phyloP scores from a whole-genome alignment of 768 basidiomycete species.

The Russula ochroleuca region DNA sequence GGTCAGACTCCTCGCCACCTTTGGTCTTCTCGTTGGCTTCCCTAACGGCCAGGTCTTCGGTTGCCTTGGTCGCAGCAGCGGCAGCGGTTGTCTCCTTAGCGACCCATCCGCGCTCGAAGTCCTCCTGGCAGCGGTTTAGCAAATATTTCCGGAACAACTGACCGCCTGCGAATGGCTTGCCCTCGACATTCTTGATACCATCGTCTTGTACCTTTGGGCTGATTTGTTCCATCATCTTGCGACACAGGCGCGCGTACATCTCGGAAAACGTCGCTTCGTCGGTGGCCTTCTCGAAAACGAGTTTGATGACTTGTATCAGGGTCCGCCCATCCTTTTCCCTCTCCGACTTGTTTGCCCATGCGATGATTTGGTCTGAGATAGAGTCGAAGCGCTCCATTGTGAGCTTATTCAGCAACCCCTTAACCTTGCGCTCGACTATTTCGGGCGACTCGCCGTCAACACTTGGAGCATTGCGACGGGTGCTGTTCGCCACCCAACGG shows the following conservation, averaged over 20 bases:
- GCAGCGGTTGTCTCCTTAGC: conserved; percentile 82
- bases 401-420: conserved; percentile 86
- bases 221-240: conserved; percentile 94
- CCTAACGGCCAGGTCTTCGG: conserved; percentile 75
- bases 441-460: conserved; percentile 70
- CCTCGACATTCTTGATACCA: conserved; percentile 72
- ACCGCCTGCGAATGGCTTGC: conserved; percentile 88
- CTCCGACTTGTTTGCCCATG: conserved; percentile 92
- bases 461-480: conserved; percentile 41
- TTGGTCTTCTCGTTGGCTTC: conserved; percentile 36
- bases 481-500: conserved; percentile 62
- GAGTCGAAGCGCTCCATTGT: conserved; percentile 96
- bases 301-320: conserved; percentile 91
- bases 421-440: conserved; percentile 90
- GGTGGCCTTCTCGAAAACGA: conserved; percentile 96
- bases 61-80: conserved; percentile 79
- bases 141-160: conserved; percentile 96
- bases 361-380: conserved; percentile 91
- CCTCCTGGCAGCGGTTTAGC: conserved; percentile 93
- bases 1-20: conserved; percentile 53
- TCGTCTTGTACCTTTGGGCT: conserved; percentile 85
- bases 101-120: conserved; percentile 95
- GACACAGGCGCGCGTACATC: conserved; percentile 95
- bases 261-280: conserved; percentile 94
- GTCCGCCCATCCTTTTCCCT: conserved; percentile 91